phyloP scores from a whole-genome alignment of 768 basidiomycete species.

The Leccinum variicolor region DNA sequence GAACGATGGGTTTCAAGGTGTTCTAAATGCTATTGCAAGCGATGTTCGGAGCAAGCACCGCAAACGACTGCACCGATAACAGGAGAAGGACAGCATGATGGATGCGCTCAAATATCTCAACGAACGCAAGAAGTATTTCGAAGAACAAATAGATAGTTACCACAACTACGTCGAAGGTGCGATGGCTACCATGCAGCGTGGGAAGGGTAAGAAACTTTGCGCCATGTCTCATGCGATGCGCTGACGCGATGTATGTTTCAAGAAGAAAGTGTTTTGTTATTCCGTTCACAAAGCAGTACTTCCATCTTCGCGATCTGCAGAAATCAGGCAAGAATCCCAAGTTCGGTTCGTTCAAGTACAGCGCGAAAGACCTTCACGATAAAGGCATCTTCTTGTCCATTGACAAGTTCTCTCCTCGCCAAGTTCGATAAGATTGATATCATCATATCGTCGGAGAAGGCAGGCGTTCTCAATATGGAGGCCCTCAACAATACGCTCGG shows the following conservation, averaged over 20 bases:
- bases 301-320: constrained; percentile 87
- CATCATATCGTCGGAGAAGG: constrained; percentile 87
- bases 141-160: constrained; percentile 92
- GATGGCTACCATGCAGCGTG: constrained; percentile 92
- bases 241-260: constrained; percentile 6
- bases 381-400: constrained; percentile 89
- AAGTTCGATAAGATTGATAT: constrained; percentile 93
- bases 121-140: constrained; percentile 84
- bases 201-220: constrained; percentile 60
- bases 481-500: constrained; percentile 65
- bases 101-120: constrained; percentile 77
- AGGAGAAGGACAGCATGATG: constrained; percentile 89
- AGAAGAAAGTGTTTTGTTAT: constrained; percentile 92
- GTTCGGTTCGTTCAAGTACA: constrained; percentile 92
- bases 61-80: constrained; percentile 85
- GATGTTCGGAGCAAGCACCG: constrained; percentile 97
- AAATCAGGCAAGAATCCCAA: constrained; percentile 79
- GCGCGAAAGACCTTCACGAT: constrained; percentile 84
- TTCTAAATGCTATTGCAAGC: constrained; percentile 91
- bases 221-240: not conserved
- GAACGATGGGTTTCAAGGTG: constrained; percentile 84
- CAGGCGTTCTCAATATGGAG: constrained; percentile 85
- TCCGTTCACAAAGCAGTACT: constrained; percentile 91
- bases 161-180: constrained; percentile 87
- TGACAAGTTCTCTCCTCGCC: constrained; percentile 93